A percentile compares a stretch with the other conserved stretches of the same genome.
Conservation (phyloP, 176 grass and related monocot species). For the Eleusine coracana region DNA sequence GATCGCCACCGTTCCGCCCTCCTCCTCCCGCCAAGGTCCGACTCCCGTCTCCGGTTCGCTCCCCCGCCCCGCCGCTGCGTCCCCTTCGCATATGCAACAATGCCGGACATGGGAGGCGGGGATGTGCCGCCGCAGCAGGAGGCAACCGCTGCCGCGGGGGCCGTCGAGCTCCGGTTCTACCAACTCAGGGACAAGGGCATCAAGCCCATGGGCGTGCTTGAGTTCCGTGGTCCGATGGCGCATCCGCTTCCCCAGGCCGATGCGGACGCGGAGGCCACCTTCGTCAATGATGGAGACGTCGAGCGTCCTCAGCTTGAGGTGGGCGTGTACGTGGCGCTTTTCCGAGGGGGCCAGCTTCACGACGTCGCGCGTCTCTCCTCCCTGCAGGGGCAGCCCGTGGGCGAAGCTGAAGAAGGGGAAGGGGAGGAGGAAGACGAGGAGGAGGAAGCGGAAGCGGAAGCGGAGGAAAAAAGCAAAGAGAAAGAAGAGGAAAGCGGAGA, state of each 20-base stretch:
- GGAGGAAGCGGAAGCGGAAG: too few species aligned
- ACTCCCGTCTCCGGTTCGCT: too few species aligned
- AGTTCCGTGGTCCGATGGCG: neutral
- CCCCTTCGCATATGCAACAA: neutral
- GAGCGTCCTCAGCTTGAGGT: neutral
- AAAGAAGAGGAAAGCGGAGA: neutral
- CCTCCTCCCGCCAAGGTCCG: too few species aligned
- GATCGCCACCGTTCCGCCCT: too few species aligned
- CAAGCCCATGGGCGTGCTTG: neutral
- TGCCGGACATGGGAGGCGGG: neutral
- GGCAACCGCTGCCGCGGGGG: neutral
- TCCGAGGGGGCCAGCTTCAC: neutral
- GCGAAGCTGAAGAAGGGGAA: neutral
- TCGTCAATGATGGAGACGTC: neutral
- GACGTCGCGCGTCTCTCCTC: neutral
- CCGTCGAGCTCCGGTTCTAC: too few species aligned
- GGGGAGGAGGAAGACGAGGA: too few species aligned
- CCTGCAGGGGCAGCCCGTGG: neutral
- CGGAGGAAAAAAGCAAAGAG: neutral
- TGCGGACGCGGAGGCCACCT: neutral
- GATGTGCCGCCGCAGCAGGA: neutral
- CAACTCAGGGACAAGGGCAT: too few species aligned
- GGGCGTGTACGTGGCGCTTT: neutral
- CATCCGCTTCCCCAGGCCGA: neutral
- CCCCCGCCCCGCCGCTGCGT: neutral